Percentiles rank a stretch among this genome's conserved stretches.
phyloP scores from a whole-genome alignment of 140 eudicot species.

The Eryngium alpinum region DNA sequence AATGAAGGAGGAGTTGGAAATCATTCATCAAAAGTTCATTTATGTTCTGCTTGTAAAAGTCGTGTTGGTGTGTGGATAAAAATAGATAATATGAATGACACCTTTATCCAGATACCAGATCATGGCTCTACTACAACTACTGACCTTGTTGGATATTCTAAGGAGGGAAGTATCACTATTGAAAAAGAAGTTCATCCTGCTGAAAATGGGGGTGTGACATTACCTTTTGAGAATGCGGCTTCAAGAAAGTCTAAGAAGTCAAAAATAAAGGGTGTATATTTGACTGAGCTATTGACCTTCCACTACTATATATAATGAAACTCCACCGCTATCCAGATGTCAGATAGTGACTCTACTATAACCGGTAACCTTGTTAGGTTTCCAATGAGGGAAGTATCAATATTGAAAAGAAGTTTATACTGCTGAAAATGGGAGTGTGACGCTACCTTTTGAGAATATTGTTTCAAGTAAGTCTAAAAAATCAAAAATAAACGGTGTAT shows the following conservation, averaged over 20 bases:
- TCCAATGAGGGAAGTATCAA: slow-evolving; percentile 41
- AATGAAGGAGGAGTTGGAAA: no score
- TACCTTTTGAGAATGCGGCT: slow-evolving; percentile 36
- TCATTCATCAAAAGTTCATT: slow-evolving; percentile 49
- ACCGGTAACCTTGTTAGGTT: slow-evolving; percentile 27
- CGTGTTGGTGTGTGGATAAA: no score
- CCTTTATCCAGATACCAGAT: slow-evolving; percentile 28
- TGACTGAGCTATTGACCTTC: slow-evolving; percentile 89
- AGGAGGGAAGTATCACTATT: slow-evolving; percentile 42
- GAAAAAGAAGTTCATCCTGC: slow-evolving; percentile 52
- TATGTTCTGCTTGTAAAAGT: slow-evolving; percentile 28
- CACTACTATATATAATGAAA: no score
- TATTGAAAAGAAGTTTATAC: slow-evolving; percentile 48
- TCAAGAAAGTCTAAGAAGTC: slow-evolving; percentile 86
- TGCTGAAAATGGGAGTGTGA: slow-evolving; percentile 39
- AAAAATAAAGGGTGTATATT: slow-evolving; percentile 76
- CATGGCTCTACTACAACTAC: slow-evolving; percentile 21
- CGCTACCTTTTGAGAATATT: slow-evolving; percentile 37
- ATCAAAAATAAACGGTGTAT: slow-evolving; percentile 83
- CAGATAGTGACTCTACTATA: slow-evolving; percentile 24
- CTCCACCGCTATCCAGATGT: no score
- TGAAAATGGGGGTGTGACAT: slow-evolving; percentile 33
- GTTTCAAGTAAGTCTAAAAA: slow-evolving; percentile 73
- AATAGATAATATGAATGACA: no score
- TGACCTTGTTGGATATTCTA: slow-evolving; percentile 25